These are phyloP conservation scores for Fusarium veterinarium DNA, from an alignment of 2,329 filamentous ascomycete genomes.

Conservation along the genomic window DNA sequence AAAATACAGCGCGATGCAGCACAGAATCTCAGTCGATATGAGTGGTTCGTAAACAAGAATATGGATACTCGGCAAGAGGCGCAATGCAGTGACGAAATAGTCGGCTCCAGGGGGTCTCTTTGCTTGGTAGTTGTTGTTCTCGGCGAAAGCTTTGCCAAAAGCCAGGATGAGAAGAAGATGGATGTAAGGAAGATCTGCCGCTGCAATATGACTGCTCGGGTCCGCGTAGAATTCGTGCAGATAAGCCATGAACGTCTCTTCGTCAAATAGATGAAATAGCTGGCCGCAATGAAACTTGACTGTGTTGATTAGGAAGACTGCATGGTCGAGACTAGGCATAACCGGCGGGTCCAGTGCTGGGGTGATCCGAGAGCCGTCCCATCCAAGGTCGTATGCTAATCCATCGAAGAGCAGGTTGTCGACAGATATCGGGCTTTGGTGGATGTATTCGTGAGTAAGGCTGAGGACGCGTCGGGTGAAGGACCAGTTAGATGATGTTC, in stretches of 20 bases:
- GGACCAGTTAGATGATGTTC: conserved; percentile 68
- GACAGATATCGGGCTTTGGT: conserved; percentile 55
- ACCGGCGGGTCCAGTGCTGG: conserved; percentile 33
- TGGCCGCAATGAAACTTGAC: conserved; percentile 68
- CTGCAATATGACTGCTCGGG: conserved; percentile 21
- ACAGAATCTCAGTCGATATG: conserved; percentile 60
- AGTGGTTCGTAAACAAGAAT: conserved; percentile 57
- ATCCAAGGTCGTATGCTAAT: conserved; percentile 62
- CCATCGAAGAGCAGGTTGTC: conserved; percentile 62
- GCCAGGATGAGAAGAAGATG: conserved; percentile 66
- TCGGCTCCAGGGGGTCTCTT: conserved; percentile 59
- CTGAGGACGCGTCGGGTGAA: conserved; percentile 62
- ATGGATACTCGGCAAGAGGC: conserved; percentile 16
- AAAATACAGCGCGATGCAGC: conserved; percentile 63
- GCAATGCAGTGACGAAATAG: conserved; percentile 52
- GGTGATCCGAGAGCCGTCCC: conserved; percentile 56
- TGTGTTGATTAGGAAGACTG: conserved; percentile 64
- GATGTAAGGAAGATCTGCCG: conserved; percentile 59
- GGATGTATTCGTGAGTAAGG: conserved; percentile 60
- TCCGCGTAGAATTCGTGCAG: conserved; percentile 47
- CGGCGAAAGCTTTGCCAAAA: conserved; percentile 65
- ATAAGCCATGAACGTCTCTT: conserved; percentile 59
- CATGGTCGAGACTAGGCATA: conserved; percentile 63
- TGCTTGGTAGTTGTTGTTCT: conserved; percentile 49
- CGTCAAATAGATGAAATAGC: conserved; percentile 66